phyloP scores from a whole-genome alignment of 805 yeast species.

The Suhomyces vadensis region DNA sequence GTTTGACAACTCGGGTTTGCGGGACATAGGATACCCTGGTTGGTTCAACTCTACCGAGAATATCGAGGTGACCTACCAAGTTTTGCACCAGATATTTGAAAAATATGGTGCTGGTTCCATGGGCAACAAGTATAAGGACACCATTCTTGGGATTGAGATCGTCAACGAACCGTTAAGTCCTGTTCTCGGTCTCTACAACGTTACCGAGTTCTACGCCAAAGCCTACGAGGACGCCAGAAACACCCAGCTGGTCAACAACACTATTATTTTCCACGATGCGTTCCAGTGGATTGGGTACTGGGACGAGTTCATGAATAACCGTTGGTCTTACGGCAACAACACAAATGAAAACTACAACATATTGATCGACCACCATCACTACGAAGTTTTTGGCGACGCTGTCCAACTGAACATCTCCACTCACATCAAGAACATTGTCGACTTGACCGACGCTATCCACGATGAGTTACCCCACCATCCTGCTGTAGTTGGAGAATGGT shows the following conservation, averaged over 20 bases:
- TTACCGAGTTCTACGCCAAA: constrained; percentile 29
- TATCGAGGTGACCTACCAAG: constrained; percentile 31
- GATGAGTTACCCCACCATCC: constrained; percentile 43
- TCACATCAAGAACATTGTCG: constrained; percentile 31
- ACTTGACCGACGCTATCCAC: constrained; percentile 33
- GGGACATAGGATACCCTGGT: constrained; percentile 44
- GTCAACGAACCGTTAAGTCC: constrained; percentile 43
- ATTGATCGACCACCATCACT: constrained; percentile 43
- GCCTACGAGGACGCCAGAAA: constrained; percentile 35
- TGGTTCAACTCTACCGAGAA: constrained; percentile 34
- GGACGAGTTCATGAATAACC: constrained; percentile 43
- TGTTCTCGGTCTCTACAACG: constrained; percentile 19
- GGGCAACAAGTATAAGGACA: constrained; percentile 26
- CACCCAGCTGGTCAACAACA: constrained; percentile 34
- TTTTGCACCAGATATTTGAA: constrained; percentile 31
- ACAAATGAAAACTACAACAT: constrained; percentile 28
- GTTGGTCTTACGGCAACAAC: constrained; percentile 14
- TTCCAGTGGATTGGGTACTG: constrained; percentile 57
- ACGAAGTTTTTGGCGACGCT: constrained; percentile 35
- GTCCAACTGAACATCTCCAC: constrained; percentile 31
- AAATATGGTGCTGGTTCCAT: constrained; percentile 36
- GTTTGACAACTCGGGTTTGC: constrained; percentile 78
- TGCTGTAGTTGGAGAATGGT: constrained; percentile 44
- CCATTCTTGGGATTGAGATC: constrained; percentile 41
- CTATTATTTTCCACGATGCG: constrained; percentile 66